These are phyloP conservation scores for Ceratobasidium sp. DNA, from an alignment of 1,284 basidiomycete species.

Conservation along the genomic window DNA sequence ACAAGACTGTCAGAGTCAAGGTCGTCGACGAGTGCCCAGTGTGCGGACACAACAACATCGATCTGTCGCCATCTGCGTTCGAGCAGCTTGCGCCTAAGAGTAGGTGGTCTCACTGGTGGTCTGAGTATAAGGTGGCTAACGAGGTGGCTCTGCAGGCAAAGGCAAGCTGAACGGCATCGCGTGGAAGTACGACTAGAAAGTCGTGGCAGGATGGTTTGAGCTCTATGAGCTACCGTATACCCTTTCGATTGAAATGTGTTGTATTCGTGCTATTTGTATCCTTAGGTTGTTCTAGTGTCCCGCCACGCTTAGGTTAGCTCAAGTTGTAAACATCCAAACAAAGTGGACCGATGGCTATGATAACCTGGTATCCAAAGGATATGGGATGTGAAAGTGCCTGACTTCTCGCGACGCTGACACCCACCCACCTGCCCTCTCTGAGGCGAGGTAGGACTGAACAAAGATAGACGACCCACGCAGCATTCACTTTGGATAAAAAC, in stretches of 20 bases:
- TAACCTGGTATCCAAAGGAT: too few species aligned
- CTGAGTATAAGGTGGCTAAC: not conserved
- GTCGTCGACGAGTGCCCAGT: slow-evolving; percentile 20
- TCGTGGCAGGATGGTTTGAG: not conserved
- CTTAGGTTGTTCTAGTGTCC: too few species aligned
- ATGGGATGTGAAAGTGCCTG: too few species aligned
- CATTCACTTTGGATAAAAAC: too few species aligned
- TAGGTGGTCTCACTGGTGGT: not conserved
- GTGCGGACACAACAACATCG: slow-evolving; percentile 21
- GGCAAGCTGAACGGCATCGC: slow-evolving; percentile 8
- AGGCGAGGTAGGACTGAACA: too few species aligned
- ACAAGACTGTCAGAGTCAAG: not conserved
- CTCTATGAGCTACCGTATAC: not conserved
- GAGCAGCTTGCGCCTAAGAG: not conserved
- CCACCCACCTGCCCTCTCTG: too few species aligned
- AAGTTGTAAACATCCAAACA: too few species aligned
- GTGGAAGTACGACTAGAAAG: slow-evolving; percentile 10
- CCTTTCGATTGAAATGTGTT: not conserved
- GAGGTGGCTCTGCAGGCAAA: not conserved
- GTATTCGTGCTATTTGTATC: not conserved
- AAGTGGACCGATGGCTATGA: too few species aligned
- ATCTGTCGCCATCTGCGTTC: slow-evolving; percentile 19
- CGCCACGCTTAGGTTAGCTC: too few species aligned
- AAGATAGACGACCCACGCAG: too few species aligned
- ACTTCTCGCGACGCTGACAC: too few species aligned